Evolutionary conservation across 2,329 filamentous ascomycete genomes (phyloP), one percentile per base, ranked within the genome.

Genomic region (Calonectria pteridis): DNA sequence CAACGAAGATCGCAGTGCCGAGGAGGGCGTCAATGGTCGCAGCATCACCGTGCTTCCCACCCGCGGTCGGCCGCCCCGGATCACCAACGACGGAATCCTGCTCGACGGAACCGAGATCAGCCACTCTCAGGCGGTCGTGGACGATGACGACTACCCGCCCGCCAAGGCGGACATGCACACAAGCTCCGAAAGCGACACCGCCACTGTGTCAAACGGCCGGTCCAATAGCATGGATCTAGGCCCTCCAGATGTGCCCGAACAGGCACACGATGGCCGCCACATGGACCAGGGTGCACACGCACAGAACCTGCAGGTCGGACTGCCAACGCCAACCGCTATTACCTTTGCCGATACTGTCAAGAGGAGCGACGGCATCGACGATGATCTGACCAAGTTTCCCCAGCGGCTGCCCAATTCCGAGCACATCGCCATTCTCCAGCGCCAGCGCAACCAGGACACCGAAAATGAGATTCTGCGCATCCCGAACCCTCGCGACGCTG

Each of bases 401-500:
- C 86, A 93, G 13, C 90, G 90, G 0, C 78, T 81, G 43, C 87
- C 89, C 40, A 89, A 94, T 55, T 94, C 95, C 69, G 93, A 96
- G 74, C 95, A 98, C 81, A 97, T 98, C 80, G 94, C 94, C 7
- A 97, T 98, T 79, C 84, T 98, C 18, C 92, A 98, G 83, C 93
- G 94, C 37, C 96, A 98, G 83, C 91, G 95, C 46, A 93, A 94
- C 70, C 91, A 92, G 75, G 93, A 94, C 70, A 93, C 92, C 14
- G 55, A 58, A 29, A 35, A 63, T 55, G 92, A 93, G 40, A 92
- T 95, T 0, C 86, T 98, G 53, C 93, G 95, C 50, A 98, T 99
- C 79, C 97, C 97, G 0, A 96, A 96, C 26, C 97, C 97, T 1
- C 89, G 96, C 78, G 97, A 98, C 81, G 96, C 94, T 63, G 97